A percentile compares a stretch with the other conserved stretches of the same genome.
phyloP scores from a whole-genome alignment of 2,329 filamentous ascomycete genomes.

The Tolypocladium paradoxum region DNA sequence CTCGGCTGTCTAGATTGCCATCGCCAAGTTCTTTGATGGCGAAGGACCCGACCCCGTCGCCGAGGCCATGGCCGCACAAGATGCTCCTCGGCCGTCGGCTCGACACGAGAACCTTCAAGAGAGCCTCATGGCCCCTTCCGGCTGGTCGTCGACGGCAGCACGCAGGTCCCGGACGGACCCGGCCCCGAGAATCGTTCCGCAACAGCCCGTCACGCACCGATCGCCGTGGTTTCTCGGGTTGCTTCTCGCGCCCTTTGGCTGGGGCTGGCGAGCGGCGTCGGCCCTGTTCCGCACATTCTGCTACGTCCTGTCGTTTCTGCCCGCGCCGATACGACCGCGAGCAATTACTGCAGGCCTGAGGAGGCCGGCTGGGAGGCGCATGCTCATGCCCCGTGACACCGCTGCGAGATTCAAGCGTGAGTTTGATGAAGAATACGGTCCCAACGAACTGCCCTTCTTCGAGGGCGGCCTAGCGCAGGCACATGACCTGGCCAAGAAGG shows the following conservation, averaged over 20 bases:
- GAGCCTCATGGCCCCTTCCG: constrained; percentile 31
- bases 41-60: constrained; percentile 75
- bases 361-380: constrained; percentile 58
- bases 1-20: constrained; percentile 60
- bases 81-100: constrained; percentile 49
- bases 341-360: constrained; percentile 40
- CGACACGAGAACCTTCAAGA: constrained; percentile 67
- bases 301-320: constrained; percentile 72
- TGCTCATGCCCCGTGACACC: constrained; percentile 76
- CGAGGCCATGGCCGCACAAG: constrained; percentile 57
- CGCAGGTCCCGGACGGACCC: constrained; percentile 37
- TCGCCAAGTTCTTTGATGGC: constrained; percentile 95
- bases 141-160: constrained; percentile 10
- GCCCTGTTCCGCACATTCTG: constrained; percentile 62
- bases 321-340: constrained; percentile 48
- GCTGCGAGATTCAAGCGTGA: constrained; percentile 82
- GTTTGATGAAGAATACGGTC: constrained; percentile 88
- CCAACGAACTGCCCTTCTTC: constrained; percentile 61
- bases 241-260: constrained; percentile 69
- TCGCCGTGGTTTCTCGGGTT: constrained; percentile 68
- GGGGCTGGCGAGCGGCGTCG: constrained; percentile 63
- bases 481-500: constrained; percentile 78
- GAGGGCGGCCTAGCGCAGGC: constrained; percentile 89
- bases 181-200: constrained; percentile 80
- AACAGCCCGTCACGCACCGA: constrained; percentile 55